Evolutionary conservation across 306 rosid species (phyloP).

Genomic region (Vachellia pachyceras): DNA sequence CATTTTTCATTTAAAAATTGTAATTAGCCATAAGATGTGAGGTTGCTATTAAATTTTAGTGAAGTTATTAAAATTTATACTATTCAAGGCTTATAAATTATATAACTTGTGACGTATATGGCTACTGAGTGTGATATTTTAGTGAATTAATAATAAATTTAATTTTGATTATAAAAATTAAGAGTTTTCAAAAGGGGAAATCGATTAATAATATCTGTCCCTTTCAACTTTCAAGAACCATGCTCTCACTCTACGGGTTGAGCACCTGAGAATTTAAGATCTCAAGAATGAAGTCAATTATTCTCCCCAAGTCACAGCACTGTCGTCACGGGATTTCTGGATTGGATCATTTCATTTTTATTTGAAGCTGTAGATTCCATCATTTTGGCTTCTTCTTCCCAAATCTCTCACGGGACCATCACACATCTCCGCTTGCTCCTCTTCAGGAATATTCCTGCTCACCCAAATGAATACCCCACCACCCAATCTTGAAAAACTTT

Average conservation of each 20-base stretch:
- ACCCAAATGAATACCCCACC: background rate
- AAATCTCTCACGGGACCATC: conserved; percentile 25
- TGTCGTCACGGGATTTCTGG: conserved; percentile 35
- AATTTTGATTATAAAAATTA: background rate
- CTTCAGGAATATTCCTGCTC: conserved; percentile 35
- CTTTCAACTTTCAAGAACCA: conserved; percentile 26
- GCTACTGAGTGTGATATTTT: background rate
- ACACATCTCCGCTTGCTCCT: background rate
- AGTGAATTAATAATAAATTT: background rate
- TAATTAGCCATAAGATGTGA: background rate
- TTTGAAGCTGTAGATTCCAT: conserved; percentile 28
- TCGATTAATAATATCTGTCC: conserved; percentile 11
- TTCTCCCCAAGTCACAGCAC: background rate
- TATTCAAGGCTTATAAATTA: background rate
- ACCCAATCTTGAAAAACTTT: background rate
- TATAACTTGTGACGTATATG: no score
- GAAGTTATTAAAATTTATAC: background rate
- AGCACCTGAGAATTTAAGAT: conserved; percentile 28
- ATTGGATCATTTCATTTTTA: conserved; percentile 32
- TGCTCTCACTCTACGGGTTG: conserved; percentile 29
- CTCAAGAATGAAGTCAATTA: conserved; percentile 32
- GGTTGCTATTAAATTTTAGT: background rate
- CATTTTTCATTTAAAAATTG: background rate
- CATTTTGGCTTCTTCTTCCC: conserved; percentile 24
- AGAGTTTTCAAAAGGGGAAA: background rate